Conservation (phyloP, 257 asterid species). For the Petunia axillaris region DNA sequence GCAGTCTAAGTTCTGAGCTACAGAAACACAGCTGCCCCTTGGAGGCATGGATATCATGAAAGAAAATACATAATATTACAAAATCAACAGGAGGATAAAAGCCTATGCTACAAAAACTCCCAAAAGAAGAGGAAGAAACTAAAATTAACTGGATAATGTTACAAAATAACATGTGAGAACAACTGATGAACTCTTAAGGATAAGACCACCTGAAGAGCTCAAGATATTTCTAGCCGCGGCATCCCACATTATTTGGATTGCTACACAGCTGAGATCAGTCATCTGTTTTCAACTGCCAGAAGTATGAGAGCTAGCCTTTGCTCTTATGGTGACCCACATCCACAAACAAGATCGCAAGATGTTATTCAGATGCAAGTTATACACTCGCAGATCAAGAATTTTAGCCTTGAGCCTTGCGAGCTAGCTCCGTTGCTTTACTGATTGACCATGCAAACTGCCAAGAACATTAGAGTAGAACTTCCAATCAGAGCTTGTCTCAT, state of each 20-base stretch:
- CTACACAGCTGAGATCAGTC: not conserved
- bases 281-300: not conserved
- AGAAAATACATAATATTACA: not conserved
- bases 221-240: not conserved
- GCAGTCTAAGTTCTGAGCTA: not conserved
- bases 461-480: slow-evolving; percentile 67
- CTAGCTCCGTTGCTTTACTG: not conserved
- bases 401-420: not conserved
- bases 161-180: not conserved
- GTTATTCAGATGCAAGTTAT: not conserved
- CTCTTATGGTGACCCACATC: not conserved
- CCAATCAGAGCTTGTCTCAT: slow-evolving; percentile 59
- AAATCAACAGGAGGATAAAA: slow-evolving; percentile 1
- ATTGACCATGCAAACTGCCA: slow-evolving; percentile 33
- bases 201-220: not conserved
- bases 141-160: slow-evolving; percentile 6
- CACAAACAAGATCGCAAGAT: not conserved
- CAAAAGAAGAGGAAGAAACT: not conserved
- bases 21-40: not conserved
- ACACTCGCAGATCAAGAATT: not conserved
- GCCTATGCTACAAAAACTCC: not conserved
- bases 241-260: not conserved
- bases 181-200: not conserved
- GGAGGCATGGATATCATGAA: not conserved
- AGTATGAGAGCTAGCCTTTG: not conserved